Percentiles rank a stretch among this genome's conserved stretches.
These are phyloP conservation scores for Narthecium ossifragum DNA, from an alignment of 106 monocot genomes.

Conservation along the genomic window DNA sequence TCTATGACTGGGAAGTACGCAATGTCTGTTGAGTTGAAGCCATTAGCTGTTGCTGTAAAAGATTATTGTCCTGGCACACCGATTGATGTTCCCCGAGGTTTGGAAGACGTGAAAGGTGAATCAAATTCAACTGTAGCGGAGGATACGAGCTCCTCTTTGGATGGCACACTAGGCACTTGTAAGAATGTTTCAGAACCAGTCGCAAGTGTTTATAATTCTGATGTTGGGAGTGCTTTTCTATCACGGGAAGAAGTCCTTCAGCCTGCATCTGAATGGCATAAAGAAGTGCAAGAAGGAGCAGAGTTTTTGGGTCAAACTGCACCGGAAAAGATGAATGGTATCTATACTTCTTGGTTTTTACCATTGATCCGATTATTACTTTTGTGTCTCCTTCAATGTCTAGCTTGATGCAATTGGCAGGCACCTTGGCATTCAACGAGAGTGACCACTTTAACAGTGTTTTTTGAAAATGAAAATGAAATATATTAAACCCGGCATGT, in stretches of 20 bases:
- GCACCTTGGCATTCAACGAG: background rate
- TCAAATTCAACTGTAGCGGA: too few relatives aligned
- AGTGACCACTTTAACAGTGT: too few relatives aligned
- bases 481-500: too few relatives aligned
- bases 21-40: background rate
- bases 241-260: too few relatives aligned
- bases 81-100: background rate
- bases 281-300: background rate
- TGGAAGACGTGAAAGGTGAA: too few relatives aligned
- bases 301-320: background rate
- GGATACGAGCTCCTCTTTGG: too few relatives aligned
- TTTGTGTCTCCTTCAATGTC: background rate
- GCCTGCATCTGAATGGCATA: too few relatives aligned
- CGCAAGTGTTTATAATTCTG: too few relatives aligned
- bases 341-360: background rate
- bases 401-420: background rate
- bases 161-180: too few relatives aligned
- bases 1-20: background rate
- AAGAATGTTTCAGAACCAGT: too few relatives aligned
- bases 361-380: background rate
- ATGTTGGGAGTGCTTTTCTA: too few relatives aligned
- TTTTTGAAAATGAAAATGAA: background rate
- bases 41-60: background rate
- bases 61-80: background rate
- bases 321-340: background rate